A percentile compares a stretch with the other conserved stretches of the same genome.
Conservation (phyloP, 2,329 filamentous ascomycete genomes). For the Orbilia oligospora region DNA sequence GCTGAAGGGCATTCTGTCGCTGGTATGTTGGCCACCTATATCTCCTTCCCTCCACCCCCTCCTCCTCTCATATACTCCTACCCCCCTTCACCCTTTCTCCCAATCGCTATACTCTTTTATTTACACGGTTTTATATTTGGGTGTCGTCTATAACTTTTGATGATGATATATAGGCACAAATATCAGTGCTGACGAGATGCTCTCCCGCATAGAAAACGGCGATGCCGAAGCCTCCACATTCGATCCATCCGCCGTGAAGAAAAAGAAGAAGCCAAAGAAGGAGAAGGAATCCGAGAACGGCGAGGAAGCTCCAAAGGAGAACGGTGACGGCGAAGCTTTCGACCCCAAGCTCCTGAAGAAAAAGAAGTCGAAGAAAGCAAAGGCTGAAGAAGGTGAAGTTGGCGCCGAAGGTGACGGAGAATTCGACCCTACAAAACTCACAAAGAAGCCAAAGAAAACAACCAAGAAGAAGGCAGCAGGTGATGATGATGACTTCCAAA, state of each 20-base stretch:
- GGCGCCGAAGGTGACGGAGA: conserved; percentile 84
- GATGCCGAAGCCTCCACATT: conserved; percentile 40
- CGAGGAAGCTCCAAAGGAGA: conserved; percentile 58
- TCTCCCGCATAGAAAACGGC: conserved; percentile 33
- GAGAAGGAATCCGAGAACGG: conserved; percentile 36
- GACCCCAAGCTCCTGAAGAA: conserved; percentile 63
- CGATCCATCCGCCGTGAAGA: conserved; percentile 62
- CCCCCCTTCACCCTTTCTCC: no score
- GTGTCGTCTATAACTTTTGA: conserved; percentile 2
- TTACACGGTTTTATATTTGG: background rate
- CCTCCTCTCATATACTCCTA: no score
- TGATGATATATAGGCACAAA: conserved; percentile 20
- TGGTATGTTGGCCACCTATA: conserved; percentile 18
- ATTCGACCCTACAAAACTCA: conserved; percentile 80
- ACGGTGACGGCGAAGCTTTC: conserved; percentile 60
- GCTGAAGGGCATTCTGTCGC: conserved; percentile 47
- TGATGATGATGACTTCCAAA: conserved; percentile 70
- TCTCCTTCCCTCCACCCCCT: background rate
- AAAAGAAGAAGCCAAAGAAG: conserved; percentile 64
- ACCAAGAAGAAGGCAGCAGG: conserved; percentile 69
- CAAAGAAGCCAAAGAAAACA: conserved; percentile 70
- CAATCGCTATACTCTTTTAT: background rate
- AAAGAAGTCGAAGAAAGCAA: conserved; percentile 63
- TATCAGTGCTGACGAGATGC: conserved; percentile 41
- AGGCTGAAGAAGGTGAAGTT: conserved; percentile 77